A percentile compares a stretch with the other conserved stretches of the same genome.
Evolutionary conservation across 139 green algal species (phyloP).

Genomic region (Penium margaritaceum): DNA sequence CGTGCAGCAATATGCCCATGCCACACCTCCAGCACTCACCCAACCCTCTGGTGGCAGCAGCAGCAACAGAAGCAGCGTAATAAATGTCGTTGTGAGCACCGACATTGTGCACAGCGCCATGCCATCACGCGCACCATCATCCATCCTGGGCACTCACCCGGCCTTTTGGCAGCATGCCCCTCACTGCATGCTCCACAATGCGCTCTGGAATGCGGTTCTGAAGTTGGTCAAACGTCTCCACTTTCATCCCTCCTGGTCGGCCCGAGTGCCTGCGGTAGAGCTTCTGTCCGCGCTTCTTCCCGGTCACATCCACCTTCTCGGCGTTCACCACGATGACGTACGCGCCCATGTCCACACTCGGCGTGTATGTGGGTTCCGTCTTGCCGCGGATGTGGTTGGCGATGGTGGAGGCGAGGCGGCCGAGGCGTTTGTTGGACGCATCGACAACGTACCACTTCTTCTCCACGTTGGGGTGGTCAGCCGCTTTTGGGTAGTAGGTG

Average conservation of each 20-base stretch:
- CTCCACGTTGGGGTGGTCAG: constrained; percentile 63
- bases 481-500: constrained; percentile 88
- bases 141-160: too few relatives aligned
- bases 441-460: constrained; percentile 93
- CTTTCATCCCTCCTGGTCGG: constrained; percentile 52
- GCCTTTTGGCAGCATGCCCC: constrained; percentile 95
- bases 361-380: constrained; percentile 73
- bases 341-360: constrained; percentile 89
- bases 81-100: too few relatives aligned
- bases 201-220: constrained; percentile 84
- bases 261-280: constrained; percentile 76
- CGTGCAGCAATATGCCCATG: too few relatives aligned
- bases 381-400: constrained; percentile 88
- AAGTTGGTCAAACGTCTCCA: constrained; percentile 51
- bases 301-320: constrained; percentile 65
- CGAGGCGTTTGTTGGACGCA: constrained; percentile 74
- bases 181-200: constrained; percentile 93
- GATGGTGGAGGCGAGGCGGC: constrained; percentile 74
- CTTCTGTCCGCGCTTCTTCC: constrained; percentile 84
- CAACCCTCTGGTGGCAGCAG: too few relatives aligned
- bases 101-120: too few relatives aligned
- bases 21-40: too few relatives aligned
- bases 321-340: constrained; percentile 86
- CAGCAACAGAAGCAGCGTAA: too few relatives aligned
- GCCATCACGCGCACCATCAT: too few relatives aligned